These are phyloP conservation scores for Cadophora luteo-olivacea DNA, from an alignment of 2,329 filamentous ascomycete species.

Conservation along the genomic window DNA sequence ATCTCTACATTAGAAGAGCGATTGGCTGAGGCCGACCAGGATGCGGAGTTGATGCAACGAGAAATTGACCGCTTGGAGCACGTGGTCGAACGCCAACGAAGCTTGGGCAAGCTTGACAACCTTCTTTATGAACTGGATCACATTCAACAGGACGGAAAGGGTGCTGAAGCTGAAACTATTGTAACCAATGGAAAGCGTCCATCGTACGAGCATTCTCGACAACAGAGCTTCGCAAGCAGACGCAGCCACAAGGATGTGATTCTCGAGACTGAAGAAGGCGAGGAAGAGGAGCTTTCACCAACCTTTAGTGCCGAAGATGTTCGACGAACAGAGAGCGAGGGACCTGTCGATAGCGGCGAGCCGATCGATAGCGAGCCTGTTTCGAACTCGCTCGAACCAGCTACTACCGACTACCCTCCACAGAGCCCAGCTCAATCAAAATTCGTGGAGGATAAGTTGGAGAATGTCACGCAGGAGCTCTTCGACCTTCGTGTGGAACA, in stretches of 20 bases:
- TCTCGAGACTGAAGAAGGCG: conserved; percentile 52
- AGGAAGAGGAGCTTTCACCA: conserved; percentile 33
- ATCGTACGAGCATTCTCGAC: conserved; percentile 59
- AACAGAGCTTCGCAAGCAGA: conserved; percentile 58
- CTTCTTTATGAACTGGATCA: conserved; percentile 89
- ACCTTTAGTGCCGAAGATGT: conserved; percentile 27
- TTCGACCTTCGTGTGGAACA: conserved; percentile 91
- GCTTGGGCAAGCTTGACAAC: conserved; percentile 91
- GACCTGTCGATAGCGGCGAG: conserved; percentile 45
- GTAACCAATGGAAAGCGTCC: conserved; percentile 54
- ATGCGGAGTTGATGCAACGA: conserved; percentile 94
- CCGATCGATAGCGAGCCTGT: conserved; percentile 47
- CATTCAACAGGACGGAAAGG: conserved; percentile 66
- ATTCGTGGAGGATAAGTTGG: conserved; percentile 91
- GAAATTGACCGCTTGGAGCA: conserved; percentile 94
- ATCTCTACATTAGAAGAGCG: conserved; percentile 96
- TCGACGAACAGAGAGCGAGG: conserved; percentile 40
- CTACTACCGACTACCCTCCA: conserved; percentile 45
- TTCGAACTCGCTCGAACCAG: conserved; percentile 41
- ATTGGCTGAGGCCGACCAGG: conserved; percentile 93
- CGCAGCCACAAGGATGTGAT: conserved; percentile 62
- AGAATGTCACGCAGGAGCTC: conserved; percentile 89
- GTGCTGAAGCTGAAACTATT: conserved; percentile 46
- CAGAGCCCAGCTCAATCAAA: conserved; percentile 81
- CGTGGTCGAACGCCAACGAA: conserved; percentile 93